phyloP scores from a whole-genome alignment of 345 rosid genomes.

The Carallia pectinifolia region DNA sequence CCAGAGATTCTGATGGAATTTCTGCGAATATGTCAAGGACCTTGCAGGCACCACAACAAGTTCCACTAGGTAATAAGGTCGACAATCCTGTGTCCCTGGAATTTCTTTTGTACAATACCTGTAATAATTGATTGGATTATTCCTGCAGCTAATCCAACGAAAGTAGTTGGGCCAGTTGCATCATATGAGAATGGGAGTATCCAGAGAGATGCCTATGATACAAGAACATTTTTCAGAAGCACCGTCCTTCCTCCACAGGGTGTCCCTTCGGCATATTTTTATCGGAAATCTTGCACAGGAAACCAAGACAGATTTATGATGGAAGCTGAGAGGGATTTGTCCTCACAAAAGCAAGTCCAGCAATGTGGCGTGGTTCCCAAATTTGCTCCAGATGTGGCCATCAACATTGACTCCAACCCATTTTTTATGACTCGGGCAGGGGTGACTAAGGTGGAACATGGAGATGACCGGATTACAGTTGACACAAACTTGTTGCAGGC shows the following conservation, averaged over 20 bases:
- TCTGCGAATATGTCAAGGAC: constrained; percentile 42
- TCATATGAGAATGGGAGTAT: constrained; percentile 54
- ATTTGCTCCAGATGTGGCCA: constrained; percentile 64
- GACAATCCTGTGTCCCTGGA: not conserved
- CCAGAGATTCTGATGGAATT: constrained; percentile 45
- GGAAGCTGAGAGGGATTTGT: constrained; percentile 47
- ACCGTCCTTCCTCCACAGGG: constrained; percentile 46
- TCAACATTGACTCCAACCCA: constrained; percentile 75
- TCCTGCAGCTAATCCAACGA: constrained; percentile 62
- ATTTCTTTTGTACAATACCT: not conserved
- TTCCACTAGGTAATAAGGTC: constrained; percentile 47
- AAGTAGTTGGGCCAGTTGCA: constrained; percentile 56
- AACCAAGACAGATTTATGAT: constrained; percentile 50
- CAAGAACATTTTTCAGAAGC: constrained; percentile 59
- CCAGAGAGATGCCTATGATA: constrained; percentile 58
- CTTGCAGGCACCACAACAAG: constrained; percentile 56
- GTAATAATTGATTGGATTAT: constrained; percentile 8
- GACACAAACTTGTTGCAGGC: constrained; percentile 64
- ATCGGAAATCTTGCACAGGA: constrained; percentile 43
- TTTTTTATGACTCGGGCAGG: constrained; percentile 68
- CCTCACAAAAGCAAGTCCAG: constrained; percentile 53
- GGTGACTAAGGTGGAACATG: constrained; percentile 51
- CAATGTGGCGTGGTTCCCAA: constrained; percentile 55
- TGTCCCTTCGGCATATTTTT: constrained; percentile 39
- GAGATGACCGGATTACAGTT: constrained; percentile 49